These are phyloP conservation scores for Aphanoascus verrucosus DNA, from an alignment of 2,329 filamentous ascomycete genomes.

Conservation along the genomic window DNA sequence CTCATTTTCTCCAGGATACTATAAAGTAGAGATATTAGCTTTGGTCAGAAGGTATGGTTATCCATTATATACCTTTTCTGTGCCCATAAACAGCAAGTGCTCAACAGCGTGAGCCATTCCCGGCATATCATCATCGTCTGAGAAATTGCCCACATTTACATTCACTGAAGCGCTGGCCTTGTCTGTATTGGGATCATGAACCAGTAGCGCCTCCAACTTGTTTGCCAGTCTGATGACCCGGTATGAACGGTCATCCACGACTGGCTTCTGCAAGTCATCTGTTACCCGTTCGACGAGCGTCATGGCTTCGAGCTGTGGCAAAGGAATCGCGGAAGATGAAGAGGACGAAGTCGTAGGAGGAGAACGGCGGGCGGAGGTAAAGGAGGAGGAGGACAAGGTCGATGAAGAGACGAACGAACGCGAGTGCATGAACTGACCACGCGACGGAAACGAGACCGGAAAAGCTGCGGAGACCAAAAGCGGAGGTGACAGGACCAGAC, in stretches of 20 bases:
- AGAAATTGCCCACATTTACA: conserved; percentile 92
- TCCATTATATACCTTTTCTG: conserved; percentile 58
- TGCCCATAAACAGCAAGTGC: conserved; percentile 96
- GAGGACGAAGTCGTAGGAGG: neutral
- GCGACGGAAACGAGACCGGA: neutral
- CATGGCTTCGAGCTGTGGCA: conserved; percentile 20
- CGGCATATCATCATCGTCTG: conserved; percentile 79
- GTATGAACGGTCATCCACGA: conserved; percentile 76
- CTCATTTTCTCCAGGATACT: conserved; percentile 88
- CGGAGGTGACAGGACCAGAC: neutral
- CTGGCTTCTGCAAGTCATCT: conserved; percentile 68
- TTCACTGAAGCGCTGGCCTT: conserved; percentile 94
- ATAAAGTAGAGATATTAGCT: conserved; percentile 13
- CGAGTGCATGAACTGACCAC: neutral
- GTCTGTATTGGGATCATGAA: conserved; percentile 90
- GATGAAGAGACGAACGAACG: conserved; percentile 1
- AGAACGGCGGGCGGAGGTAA: neutral
- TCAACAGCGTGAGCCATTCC: conserved; percentile 95
- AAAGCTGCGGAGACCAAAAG: neutral
- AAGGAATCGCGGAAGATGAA: neutral
- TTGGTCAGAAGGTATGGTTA: neutral
- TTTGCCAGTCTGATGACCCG: conserved; percentile 77
- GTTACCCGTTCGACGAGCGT: conserved; percentile 43
- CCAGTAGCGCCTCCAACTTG: conserved; percentile 77
- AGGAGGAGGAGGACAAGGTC: neutral